Base-by-base conservation (phyloP, 306 rosid species). In the Cyamopsis tetragonoloba region DNA sequence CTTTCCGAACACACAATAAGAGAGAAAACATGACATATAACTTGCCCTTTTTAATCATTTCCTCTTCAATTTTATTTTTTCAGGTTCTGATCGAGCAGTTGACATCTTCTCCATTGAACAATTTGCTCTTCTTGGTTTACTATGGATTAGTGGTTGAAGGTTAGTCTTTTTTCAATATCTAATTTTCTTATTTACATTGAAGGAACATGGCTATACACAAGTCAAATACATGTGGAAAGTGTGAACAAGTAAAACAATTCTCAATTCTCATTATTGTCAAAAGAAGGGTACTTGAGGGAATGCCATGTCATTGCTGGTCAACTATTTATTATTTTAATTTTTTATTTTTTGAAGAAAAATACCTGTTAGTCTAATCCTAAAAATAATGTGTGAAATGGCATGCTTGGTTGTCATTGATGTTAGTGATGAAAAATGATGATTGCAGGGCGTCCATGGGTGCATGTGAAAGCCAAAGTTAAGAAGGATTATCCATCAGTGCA, bases 71-170 rank as follows among this genome's bases (percentile, higher is more conserved):
- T 20, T 67, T 32, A 10, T 9, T 6, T 67, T 47, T 80, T 35
- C 95, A 93, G 99, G 99, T 93, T 75, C 42, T 86, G 66, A 50
- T 93, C 74, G 99, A 93, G 55, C 99, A 93, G 68, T 59, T 90
- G 80, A 93, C 96, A 47, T 17, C 88, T 76, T 89, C 96, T 81
- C 97, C 97, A 38, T 85, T 74, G 97, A 93, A 86, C 86, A 91
- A 93, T 76, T 82, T 93, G 24, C 39, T 88, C 63, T 93, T 93
- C 88, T 13, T 93, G 97, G 32, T 86, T 69, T 93, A 89, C 82
- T 90, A 86, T 15, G 99, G 99, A 23, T 61, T 80, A 72, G 66
- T 77, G 62, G 69, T 93, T 55, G 99, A 93, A 80, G 89, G 99
- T 93, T 71, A 75, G 93, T 73, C 69, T 56, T 27, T 44, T 76